phyloP scores from a whole-genome alignment of 2,329 filamentous ascomycete genomes.

The Emmonsiellopsis sp. region DNA sequence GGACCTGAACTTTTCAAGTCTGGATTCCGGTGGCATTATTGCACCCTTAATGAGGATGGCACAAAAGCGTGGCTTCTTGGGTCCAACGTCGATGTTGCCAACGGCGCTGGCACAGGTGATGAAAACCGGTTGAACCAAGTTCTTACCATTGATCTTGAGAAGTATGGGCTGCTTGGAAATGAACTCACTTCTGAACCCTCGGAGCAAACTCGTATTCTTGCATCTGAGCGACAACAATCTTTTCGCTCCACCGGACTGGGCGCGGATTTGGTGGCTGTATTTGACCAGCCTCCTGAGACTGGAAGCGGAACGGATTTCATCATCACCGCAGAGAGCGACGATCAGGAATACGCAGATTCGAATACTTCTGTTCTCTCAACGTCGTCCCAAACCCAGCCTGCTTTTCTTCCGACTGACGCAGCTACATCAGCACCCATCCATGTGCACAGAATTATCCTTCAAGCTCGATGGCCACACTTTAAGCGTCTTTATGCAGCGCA shows the following conservation, averaged over 20 bases:
- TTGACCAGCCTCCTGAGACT: slow-evolving; percentile 74
- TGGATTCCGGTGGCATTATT: slow-evolving; percentile 97
- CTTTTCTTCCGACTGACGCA: slow-evolving; percentile 26
- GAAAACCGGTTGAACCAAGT: slow-evolving; percentile 94
- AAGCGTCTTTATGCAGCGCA: slow-evolving; percentile 81
- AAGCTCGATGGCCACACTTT: slow-evolving; percentile 95
- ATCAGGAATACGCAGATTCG: slow-evolving; percentile 45
- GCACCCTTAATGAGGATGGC: slow-evolving; percentile 87
- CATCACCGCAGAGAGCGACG: slow-evolving; percentile 78
- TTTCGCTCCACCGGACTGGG: slow-evolving; percentile 59
- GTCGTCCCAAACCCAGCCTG: slow-evolving; percentile 19
- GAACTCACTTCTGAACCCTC: slow-evolving; percentile 51
- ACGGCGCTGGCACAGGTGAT: slow-evolving; percentile 59
- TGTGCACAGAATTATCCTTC: slow-evolving; percentile 88
- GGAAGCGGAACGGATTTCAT: slow-evolving; percentile 85
- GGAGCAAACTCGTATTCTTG: slow-evolving; percentile 37
- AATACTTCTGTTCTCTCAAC: slow-evolving; percentile 49
- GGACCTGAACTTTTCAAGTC: slow-evolving; percentile 86
- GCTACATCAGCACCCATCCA: slow-evolving; percentile 74
- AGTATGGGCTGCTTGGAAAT: slow-evolving; percentile 83
- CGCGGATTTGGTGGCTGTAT: slow-evolving; percentile 73
- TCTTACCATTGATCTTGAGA: slow-evolving; percentile 82
- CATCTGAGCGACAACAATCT: slow-evolving; percentile 44
- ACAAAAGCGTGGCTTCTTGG: slow-evolving; percentile 97
- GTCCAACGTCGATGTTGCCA: slow-evolving; percentile 65